These are phyloP conservation scores for Marsdenia floribunda DNA, from an alignment of 257 asterid genomes.

Conservation along the genomic window DNA sequence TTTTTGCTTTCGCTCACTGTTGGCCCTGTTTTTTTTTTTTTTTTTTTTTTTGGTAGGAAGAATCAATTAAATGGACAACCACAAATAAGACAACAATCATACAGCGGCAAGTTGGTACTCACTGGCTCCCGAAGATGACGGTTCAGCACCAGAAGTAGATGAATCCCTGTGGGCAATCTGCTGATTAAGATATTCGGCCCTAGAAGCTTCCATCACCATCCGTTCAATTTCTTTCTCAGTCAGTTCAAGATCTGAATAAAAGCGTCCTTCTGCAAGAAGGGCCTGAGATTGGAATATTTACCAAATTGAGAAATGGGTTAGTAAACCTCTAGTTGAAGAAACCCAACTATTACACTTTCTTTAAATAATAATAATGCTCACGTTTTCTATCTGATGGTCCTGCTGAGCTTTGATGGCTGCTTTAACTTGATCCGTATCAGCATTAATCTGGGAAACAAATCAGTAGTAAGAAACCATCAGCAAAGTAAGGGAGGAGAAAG, in stretches of 20 bases:
- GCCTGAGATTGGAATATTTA: constrained; percentile 49
- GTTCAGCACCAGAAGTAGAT: constrained; percentile 86
- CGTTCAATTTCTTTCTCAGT: constrained; percentile 96
- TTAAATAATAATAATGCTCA: constrained; percentile 18
- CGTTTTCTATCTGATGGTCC: constrained; percentile 96
- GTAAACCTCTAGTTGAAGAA: background rate
- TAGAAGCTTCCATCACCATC: constrained; percentile 96
- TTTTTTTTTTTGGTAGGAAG: constrained; percentile 2
- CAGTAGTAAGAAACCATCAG: constrained; percentile 9
- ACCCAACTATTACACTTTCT: background rate
- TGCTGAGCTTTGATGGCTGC: constrained; percentile 98
- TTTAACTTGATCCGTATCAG: constrained; percentile 86
- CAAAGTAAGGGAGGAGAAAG: background rate
- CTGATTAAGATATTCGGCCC: constrained; percentile 83
- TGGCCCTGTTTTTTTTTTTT: constrained; percentile 43
- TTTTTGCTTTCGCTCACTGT: constrained; percentile 41
- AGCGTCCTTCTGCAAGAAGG: constrained; percentile 95
- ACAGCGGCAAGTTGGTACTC: constrained; percentile 28
- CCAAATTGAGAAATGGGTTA: background rate
- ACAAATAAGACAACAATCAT: background rate
- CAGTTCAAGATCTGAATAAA: constrained; percentile 93
- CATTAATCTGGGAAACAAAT: constrained; percentile 43
- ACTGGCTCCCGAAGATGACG: constrained; percentile 98
- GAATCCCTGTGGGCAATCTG: constrained; percentile 63
- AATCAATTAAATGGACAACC: too few species aligned